Percentiles rank a stretch among this genome's conserved stretches.
phyloP scores from a whole-genome alignment of 2,329 filamentous ascomycete species.

The Alternaria metachromatica region DNA sequence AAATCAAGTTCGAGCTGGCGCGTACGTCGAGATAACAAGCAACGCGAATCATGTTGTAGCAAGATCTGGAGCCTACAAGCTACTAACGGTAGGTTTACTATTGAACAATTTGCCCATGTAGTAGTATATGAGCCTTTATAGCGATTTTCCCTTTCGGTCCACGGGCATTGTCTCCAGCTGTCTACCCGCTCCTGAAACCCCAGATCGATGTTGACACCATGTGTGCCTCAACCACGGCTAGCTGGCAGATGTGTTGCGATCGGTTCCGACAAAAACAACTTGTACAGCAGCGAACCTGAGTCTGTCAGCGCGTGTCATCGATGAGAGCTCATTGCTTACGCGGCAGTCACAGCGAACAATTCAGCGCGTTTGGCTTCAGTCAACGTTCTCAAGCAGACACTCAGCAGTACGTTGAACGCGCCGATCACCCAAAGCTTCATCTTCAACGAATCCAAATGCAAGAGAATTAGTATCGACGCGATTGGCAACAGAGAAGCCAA shows the following conservation, averaged over 20 bases:
- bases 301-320: too few species aligned
- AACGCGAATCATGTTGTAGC: too few species aligned
- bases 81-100: too few species aligned
- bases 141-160: too few species aligned
- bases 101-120: too few species aligned
- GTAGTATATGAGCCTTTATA: too few species aligned
- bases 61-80: too few species aligned
- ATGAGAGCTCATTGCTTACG: constrained; percentile 18
- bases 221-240: neutral
- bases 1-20: too few species aligned
- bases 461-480: constrained; percentile 24
- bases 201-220: too few species aligned
- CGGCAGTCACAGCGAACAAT: constrained; percentile 35
- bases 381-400: constrained; percentile 25
- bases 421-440: constrained; percentile 24
- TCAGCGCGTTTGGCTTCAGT: constrained; percentile 32
- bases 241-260: neutral
- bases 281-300: constrained; percentile 7
- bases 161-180: too few species aligned
- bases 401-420: constrained; percentile 31
- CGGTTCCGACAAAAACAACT: constrained; percentile 5
- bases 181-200: too few species aligned
- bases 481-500: constrained; percentile 32
- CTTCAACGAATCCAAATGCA: constrained; percentile 14
- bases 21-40: too few species aligned